Evolutionary conservation across 2,329 filamentous ascomycete species (phyloP).

Genomic region (Aspergillus sp.): DNA sequence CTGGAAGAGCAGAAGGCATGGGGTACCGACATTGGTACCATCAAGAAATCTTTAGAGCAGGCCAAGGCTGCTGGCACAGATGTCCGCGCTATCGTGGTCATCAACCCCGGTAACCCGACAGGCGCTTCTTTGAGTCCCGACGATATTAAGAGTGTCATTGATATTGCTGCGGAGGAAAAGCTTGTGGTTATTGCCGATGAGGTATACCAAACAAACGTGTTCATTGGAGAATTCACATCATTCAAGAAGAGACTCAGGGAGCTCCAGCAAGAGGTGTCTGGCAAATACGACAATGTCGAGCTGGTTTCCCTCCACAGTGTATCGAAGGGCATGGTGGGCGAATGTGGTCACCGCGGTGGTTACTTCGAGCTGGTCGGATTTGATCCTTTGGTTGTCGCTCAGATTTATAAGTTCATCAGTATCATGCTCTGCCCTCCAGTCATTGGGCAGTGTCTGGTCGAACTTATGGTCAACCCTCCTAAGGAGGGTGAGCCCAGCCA

Average conservation of each 20-base stretch:
- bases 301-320: slow-evolving; percentile 89
- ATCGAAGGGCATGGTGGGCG: slow-evolving; percentile 98
- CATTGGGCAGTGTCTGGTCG: slow-evolving; percentile 91
- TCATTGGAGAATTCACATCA: slow-evolving; percentile 87
- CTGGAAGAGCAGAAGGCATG: slow-evolving; percentile 83
- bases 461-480: slow-evolving; percentile 97
- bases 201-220: slow-evolving; percentile 99
- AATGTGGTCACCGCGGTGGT: slow-evolving; percentile 95
- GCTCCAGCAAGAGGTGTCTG: slow-evolving; percentile 71
- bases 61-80: slow-evolving; percentile 77
- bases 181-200: slow-evolving; percentile 93
- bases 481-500: slow-evolving; percentile 78
- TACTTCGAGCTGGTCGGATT: slow-evolving; percentile 97
- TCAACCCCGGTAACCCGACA: slow-evolving; percentile 98
- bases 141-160: slow-evolving; percentile 81
- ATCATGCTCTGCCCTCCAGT: slow-evolving; percentile 97
- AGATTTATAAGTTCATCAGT: slow-evolving; percentile 98
- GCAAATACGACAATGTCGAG: slow-evolving; percentile 80
- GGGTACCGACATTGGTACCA: slow-evolving; percentile 81
- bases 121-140: slow-evolving; percentile 77
- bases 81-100: slow-evolving; percentile 90
- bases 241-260: slow-evolving; percentile 87
- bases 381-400: slow-evolving; percentile 76
- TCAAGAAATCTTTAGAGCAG: slow-evolving; percentile 70
- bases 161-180: slow-evolving; percentile 80